Conservation (phyloP, 768 basidiomycete species). For the Imleria badia region DNA sequence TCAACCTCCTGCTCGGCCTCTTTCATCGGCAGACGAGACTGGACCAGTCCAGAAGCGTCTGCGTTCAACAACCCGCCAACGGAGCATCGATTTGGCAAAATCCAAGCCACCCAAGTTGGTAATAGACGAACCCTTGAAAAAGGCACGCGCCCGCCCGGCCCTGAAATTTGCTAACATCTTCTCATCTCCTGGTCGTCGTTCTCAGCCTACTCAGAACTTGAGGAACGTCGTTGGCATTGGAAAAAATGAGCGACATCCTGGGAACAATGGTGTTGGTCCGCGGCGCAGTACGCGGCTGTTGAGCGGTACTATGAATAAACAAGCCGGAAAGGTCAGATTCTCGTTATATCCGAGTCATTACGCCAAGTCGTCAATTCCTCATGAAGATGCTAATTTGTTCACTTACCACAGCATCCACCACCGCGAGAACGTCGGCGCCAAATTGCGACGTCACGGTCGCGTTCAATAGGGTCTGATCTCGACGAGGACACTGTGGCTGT, state of each 20-base stretch:
- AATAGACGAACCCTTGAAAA: constrained; percentile 75
- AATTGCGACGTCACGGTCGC: constrained; percentile 52
- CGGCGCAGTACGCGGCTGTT: constrained; percentile 75
- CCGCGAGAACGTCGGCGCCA: constrained; percentile 61
- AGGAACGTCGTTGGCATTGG: constrained; percentile 50
- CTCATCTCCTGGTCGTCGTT: constrained; percentile 82
- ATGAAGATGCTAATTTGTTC: constrained; percentile 13
- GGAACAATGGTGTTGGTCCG: constrained; percentile 45
- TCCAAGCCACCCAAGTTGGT: constrained; percentile 60
- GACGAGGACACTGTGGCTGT: constrained; percentile 58
- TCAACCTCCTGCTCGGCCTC: constrained; percentile 59
- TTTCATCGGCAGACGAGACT: constrained; percentile 80
- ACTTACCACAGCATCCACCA: constrained; percentile 32
- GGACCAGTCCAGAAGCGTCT: constrained; percentile 77
- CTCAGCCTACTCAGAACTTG: constrained; percentile 69
- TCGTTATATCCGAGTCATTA: not conserved
- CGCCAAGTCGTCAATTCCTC: not conserved
- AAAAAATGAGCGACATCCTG: constrained; percentile 50
- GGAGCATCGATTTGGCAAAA: constrained; percentile 49
- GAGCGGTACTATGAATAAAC: constrained; percentile 55
- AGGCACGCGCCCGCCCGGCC: constrained; percentile 90
- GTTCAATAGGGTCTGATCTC: constrained; percentile 67
- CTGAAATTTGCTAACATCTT: constrained; percentile 84
- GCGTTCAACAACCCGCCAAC: constrained; percentile 60
- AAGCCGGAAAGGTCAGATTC: constrained; percentile 52